Evolutionary conservation across 805 yeast genomes (phyloP).

Genomic region (Suhomyces faveliae): DNA sequence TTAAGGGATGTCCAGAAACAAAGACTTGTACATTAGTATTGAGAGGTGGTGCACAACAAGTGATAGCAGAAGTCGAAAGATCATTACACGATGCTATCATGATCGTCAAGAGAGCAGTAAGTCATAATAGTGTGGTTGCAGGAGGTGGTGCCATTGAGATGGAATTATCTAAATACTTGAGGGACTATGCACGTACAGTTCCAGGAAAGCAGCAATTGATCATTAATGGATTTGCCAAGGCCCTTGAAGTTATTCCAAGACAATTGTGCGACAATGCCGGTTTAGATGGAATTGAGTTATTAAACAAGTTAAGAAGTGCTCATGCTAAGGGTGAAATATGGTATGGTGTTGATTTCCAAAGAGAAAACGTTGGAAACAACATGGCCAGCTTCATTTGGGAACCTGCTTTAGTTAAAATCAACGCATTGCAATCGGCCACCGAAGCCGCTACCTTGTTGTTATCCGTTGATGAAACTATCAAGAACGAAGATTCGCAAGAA

Average conservation of each 20-base stretch:
- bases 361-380: constrained; percentile 80
- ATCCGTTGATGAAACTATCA: constrained; percentile 94
- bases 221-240: constrained; percentile 89
- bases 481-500: constrained; percentile 55
- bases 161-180: constrained; percentile 86
- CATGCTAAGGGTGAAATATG: constrained; percentile 92
- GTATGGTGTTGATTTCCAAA: constrained; percentile 90
- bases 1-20: constrained; percentile 88
- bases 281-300: constrained; percentile 91
- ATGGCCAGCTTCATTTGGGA: constrained; percentile 93
- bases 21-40: constrained; percentile 89
- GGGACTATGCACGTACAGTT: constrained; percentile 82
- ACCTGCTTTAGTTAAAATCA: constrained; percentile 89
- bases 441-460: constrained; percentile 93
- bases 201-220: constrained; percentile 96
- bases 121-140: constrained; percentile 84
- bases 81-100: constrained; percentile 97
- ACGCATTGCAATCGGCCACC: constrained; percentile 93
- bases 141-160: constrained; percentile 99
- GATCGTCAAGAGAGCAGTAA: constrained; percentile 94
- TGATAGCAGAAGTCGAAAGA: constrained; percentile 95
- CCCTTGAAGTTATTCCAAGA: constrained; percentile 93
- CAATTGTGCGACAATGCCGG: constrained; percentile 99
- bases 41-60: constrained; percentile 98
- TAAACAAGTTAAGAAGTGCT: constrained; percentile 86